These are phyloP conservation scores for Ophiocytium majus DNA, from an alignment of 352 stramenopile genomes.

Conservation along the genomic window DNA sequence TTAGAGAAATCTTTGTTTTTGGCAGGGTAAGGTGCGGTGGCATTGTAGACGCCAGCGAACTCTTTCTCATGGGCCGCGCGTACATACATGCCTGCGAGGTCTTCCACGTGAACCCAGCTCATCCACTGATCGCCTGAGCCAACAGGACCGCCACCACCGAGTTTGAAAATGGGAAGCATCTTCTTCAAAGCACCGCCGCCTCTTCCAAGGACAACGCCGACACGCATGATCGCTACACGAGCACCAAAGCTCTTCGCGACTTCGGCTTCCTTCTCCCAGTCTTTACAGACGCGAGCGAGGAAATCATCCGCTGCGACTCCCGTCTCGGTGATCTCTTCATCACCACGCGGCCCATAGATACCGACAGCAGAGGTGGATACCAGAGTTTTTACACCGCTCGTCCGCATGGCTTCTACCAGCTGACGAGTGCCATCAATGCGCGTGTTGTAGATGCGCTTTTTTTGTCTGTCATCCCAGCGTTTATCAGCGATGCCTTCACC, in stretches of 20 bases:
- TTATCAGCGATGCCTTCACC: background rate
- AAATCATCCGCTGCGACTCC: background rate
- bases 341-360: background rate
- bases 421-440: background rate
- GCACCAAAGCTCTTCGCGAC: background rate
- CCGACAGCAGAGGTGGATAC: background rate
- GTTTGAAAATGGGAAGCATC: slow-evolving; percentile 3
- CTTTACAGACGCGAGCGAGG: slow-evolving; percentile 11
- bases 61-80: background rate
- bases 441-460: background rate
- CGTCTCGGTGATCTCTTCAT: background rate
- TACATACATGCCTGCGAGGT: slow-evolving; percentile 3
- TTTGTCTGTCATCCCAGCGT: background rate
- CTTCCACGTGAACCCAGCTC: slow-evolving; percentile 6
- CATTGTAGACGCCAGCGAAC: background rate
- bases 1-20: background rate
- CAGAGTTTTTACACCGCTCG: background rate
- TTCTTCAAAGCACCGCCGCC: background rate
- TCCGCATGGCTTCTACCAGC: background rate
- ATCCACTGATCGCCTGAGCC: background rate
- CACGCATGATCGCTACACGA: background rate
- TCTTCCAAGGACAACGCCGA: background rate
- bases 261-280: background rate
- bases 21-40: background rate
- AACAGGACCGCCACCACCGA: background rate